A percentile compares a stretch with the other conserved stretches of the same genome.
Conservation (phyloP, 2,329 filamentous ascomycete genomes). For the Fusarium secorum region DNA sequence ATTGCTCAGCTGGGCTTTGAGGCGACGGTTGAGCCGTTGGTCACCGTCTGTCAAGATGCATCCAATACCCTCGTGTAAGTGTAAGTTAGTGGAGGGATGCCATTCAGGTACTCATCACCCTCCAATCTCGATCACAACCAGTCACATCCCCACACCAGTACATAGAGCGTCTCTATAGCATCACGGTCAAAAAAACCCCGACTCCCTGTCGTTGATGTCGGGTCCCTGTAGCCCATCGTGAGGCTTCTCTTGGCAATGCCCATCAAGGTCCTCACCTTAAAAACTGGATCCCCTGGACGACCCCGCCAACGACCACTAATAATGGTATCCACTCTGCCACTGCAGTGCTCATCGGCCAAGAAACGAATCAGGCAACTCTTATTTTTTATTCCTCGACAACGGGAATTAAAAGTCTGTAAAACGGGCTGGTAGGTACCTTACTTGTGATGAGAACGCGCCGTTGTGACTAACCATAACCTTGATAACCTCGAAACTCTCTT, state of each 20-base stretch:
- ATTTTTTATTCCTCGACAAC: not conserved
- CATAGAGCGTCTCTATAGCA: not conserved
- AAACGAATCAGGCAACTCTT: slow-evolving; percentile 9
- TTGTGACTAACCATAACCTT: slow-evolving; percentile 1
- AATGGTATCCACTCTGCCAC: not conserved
- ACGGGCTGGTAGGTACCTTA: not conserved
- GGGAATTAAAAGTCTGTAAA: not conserved
- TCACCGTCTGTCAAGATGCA: not conserved
- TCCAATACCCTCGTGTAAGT: not conserved
- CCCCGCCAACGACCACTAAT: slow-evolving; percentile 1
- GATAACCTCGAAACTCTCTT: not conserved
- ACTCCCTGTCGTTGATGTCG: not conserved
- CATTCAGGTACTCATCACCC: not conserved
- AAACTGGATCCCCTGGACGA: slow-evolving; percentile 10
- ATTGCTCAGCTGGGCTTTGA: not conserved
- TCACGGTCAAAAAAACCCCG: not conserved
- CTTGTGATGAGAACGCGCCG: not conserved
- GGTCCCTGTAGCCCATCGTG: not conserved
- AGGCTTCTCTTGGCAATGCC: slow-evolving; percentile 31
- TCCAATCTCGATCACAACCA: not conserved
- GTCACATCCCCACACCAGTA: not conserved
- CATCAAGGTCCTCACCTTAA: slow-evolving; percentile 41
- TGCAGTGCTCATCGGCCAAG: not conserved
- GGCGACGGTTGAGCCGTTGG: not conserved
- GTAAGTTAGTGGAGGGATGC: not conserved